Conservation (phyloP, 2,329 filamentous ascomycete genomes). For the Sporothrix pallida region DNA sequence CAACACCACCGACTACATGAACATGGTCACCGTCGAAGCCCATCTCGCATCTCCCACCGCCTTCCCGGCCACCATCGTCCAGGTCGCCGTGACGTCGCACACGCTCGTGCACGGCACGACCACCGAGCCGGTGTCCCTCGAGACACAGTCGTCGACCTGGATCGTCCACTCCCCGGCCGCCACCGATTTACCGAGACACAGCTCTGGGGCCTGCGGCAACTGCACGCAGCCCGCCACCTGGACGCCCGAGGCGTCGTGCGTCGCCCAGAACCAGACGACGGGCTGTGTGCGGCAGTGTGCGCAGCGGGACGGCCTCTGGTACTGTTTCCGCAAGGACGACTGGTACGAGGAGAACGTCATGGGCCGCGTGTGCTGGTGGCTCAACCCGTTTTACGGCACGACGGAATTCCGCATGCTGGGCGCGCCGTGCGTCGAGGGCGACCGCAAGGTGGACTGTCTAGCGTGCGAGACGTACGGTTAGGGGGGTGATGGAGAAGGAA, state of each 20-base stretch:
- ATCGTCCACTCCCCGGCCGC: background rate
- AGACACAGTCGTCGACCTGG: conserved; percentile 9
- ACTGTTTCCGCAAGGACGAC: conserved; percentile 25
- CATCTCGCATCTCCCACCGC: conserved; percentile 3
- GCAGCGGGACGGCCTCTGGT: conserved; percentile 24
- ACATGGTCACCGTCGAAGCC: conserved; percentile 22
- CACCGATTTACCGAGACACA: conserved; percentile 22
- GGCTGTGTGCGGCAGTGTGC: conserved; percentile 30
- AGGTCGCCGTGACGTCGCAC: conserved; percentile 23
- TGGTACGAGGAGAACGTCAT: conserved; percentile 29
- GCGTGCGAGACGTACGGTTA: conserved; percentile 27
- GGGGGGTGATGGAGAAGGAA: background rate
- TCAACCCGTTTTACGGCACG: conserved; percentile 13
- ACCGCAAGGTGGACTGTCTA: conserved; percentile 22
- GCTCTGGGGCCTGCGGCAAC: conserved; percentile 15
- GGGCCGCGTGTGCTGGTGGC: conserved; percentile 29
- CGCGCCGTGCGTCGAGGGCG: conserved; percentile 16
- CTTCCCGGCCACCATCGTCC: conserved; percentile 26
- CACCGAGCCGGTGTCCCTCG: background rate
- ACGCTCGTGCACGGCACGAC: background rate
- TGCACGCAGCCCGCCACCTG: conserved; percentile 24
- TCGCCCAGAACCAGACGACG: conserved; percentile 17
- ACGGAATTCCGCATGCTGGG: conserved; percentile 28
- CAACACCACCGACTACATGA: conserved; percentile 27
- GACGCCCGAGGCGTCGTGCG: background rate